Conservation (phyloP, 306 rosid species). For the Arachis hypogaea region DNA sequence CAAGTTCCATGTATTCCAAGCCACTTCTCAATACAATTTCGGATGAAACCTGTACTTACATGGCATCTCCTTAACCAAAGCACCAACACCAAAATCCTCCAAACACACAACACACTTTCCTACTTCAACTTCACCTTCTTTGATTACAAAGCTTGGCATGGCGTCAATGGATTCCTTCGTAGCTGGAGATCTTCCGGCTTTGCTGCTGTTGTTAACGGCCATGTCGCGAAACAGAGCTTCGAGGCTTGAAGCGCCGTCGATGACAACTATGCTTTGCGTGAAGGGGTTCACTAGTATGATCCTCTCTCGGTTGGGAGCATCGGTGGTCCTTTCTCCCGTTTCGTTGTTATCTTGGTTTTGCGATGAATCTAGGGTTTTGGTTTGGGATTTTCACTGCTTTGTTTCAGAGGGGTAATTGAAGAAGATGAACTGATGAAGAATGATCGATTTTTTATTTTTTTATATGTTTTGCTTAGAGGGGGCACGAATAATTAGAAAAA, state of each 20-base stretch:
- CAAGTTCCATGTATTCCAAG: slow-evolving; percentile 73
- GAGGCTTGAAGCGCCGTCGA: slow-evolving; percentile 57
- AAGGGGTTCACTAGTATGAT: slow-evolving; percentile 67
- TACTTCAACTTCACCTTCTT: slow-evolving; percentile 30
- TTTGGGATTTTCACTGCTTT: too few relatives aligned
- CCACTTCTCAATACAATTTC: slow-evolving; percentile 75
- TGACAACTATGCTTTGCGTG: slow-evolving; percentile 59
- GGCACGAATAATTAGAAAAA: too few relatives aligned
- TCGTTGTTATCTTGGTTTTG: not conserved
- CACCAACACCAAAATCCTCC: slow-evolving; percentile 65
- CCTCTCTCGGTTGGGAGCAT: slow-evolving; percentile 35
- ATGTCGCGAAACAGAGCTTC: slow-evolving; percentile 55
- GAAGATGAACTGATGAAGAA: too few relatives aligned
- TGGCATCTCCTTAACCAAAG: slow-evolving; percentile 67
- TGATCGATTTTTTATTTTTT: too few relatives aligned
- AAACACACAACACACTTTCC: slow-evolving; percentile 79
- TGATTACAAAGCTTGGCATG: slow-evolving; percentile 50
- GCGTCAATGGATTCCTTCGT: slow-evolving; percentile 72
- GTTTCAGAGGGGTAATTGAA: too few relatives aligned
- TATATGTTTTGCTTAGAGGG: too few relatives aligned
- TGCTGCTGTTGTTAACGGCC: slow-evolving; percentile 36
- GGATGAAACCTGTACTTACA: slow-evolving; percentile 74
- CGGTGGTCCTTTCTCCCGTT: slow-evolving; percentile 15
- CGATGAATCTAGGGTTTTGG: not conserved
- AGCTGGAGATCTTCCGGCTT: slow-evolving; percentile 74